Evolutionary conservation across 768 basidiomycete genomes (phyloP), one percentile per base, ranked within the genome.

Genomic region (Mycena galopus): DNA sequence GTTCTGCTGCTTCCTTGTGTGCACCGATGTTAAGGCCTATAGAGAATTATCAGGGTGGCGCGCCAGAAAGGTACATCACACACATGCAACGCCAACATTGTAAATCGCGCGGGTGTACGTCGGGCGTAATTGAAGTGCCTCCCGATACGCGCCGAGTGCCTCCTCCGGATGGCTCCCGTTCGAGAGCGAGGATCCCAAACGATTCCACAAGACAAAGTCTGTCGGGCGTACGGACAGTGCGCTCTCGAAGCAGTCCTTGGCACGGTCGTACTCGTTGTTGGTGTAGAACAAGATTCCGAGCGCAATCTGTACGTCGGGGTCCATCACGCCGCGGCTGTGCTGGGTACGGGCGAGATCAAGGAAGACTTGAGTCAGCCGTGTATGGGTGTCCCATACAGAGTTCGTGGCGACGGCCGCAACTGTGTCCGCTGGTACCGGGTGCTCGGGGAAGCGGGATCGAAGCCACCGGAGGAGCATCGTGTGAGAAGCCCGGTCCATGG

Each of bases 91-190:
- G 53, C 97, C 98, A 39, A 99, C 95, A 77, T 99, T 99, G 79
- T 97, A 98, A 27, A 98, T 95, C 12, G 97, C 98, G 14, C 98
- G 92, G 1, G 98, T 99, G 80, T 98, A 99, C 0, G 96, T 97
- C 30, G 98, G 98, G 44, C 96, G 90, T 57, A 98, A 84, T 77
- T 91, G 92, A 29, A 99, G 87, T 0, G 98, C 98, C 80, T 96
- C 92, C 70, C 94, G 88, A 80, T 99, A 98, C 17, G 93, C 94
- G 19, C 93, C 93, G 11, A 96, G 83, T 4, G 97, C 97, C 80
- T 97, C 96, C 81, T 99, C 98, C 0, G 98, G 96, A 73, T 94
- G 93, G 75, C 90, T 95, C 0, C 95, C 96, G 79, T 99, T 99
- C 8, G 96, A 97, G 29, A 99, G 86, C 5, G 93, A 95, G 2